phyloP scores from a whole-genome alignment of 1,139 yeast species.

The Taiozyma sp. region DNA sequence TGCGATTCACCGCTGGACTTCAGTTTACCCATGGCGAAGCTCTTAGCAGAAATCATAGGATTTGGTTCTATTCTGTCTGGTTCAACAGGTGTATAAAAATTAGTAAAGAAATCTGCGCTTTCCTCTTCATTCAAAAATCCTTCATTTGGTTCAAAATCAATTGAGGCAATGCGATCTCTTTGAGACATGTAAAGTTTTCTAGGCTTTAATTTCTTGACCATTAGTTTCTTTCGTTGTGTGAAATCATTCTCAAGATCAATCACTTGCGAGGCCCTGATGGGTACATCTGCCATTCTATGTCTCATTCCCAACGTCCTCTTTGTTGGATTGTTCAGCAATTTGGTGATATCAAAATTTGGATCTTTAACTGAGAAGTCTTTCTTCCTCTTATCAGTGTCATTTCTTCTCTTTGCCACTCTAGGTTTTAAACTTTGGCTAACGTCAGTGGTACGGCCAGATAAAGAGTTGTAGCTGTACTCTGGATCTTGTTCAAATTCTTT shows the following conservation, averaged over 20 bases:
- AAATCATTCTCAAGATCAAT: constrained; percentile 11
- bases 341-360: constrained; percentile 46
- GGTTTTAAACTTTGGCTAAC: background rate
- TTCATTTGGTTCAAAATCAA: constrained; percentile 6
- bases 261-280: constrained; percentile 11
- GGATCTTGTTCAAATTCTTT: constrained; percentile 15
- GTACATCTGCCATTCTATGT: constrained; percentile 6
- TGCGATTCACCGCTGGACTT: constrained; percentile 17
- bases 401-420: background rate
- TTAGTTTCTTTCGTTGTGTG: background rate
- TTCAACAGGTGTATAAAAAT: constrained; percentile 10
- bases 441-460: background rate
- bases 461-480: constrained; percentile 1
- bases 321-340: constrained; percentile 34
- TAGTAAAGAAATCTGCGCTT: constrained; percentile 13
- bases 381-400: constrained; percentile 1
- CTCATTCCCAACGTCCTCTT: constrained; percentile 4
- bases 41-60: constrained; percentile 17
- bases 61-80: constrained; percentile 10
- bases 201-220: background rate
- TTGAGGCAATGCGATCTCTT: constrained; percentile 8
- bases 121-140: constrained; percentile 17
- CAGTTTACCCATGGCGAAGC: constrained; percentile 10
- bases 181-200: constrained; percentile 8
- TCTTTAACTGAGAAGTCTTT: background rate